Conservation (phyloP, 202 grass and related monocot species). For the Bolboschoenoplectus hybrid region DNA sequence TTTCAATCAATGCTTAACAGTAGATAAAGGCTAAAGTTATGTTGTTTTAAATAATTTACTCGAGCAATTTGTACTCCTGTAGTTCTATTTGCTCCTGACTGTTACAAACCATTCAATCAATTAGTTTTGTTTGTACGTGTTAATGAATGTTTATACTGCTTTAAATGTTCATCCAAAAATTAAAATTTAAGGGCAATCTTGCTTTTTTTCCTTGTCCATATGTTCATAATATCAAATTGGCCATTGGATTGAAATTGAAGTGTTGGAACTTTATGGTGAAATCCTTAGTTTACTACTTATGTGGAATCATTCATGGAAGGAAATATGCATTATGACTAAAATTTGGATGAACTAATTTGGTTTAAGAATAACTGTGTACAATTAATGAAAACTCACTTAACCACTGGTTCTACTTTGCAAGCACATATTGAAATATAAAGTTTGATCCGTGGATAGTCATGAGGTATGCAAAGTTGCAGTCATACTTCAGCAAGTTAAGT, state of each 20-base stretch:
- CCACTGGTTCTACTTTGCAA: neutral
- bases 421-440: neutral
- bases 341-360: neutral
- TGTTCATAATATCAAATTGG: neutral
- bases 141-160: neutral
- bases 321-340: neutral
- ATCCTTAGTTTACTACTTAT: neutral
- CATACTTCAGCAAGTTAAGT: neutral
- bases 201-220: neutral
- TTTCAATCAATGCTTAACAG: slow-evolving; percentile 3
- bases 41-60: neutral
- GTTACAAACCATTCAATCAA: neutral
- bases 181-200: neutral
- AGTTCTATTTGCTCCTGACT: neutral
- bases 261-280: neutral
- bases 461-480: neutral
- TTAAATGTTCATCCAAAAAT: neutral
- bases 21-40: neutral
- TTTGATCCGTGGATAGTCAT: neutral
- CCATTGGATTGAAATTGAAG: neutral
- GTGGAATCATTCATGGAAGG: neutral
- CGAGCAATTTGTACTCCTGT: neutral
- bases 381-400: neutral
- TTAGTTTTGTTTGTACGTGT: neutral
- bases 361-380: neutral